Evolutionary conservation across 441 rosid genomes (phyloP).

Genomic region (Geranium incanum): DNA sequence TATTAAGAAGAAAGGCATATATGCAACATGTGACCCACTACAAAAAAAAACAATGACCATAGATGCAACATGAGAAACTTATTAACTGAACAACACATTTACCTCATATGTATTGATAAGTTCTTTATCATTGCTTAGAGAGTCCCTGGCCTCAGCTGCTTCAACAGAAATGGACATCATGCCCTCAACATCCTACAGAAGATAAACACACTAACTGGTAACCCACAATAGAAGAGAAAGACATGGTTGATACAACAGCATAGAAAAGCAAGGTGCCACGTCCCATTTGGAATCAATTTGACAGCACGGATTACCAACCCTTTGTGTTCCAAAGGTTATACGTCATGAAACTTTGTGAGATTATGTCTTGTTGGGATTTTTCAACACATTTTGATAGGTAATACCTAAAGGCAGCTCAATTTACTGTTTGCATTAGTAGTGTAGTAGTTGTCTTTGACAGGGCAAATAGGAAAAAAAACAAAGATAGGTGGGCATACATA

Average conservation of each 20-base stretch:
- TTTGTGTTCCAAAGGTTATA: constrained; percentile 11
- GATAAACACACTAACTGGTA: constrained; percentile 15
- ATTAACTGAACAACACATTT: not conserved
- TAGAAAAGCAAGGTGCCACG: constrained; percentile 8
- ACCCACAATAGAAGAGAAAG: constrained; percentile 1
- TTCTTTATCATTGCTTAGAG: constrained; percentile 92
- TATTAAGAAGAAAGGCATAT: constrained; percentile 9
- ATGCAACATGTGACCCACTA: not conserved
- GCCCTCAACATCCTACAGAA: constrained; percentile 86
- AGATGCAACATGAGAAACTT: not conserved
- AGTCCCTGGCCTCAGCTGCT: constrained; percentile 88
- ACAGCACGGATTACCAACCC: not conserved
- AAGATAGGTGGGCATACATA: not conserved
- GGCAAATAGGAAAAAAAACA: not conserved
- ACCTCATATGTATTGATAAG: constrained; percentile 93
- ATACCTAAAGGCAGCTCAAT: not conserved
- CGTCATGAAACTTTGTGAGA: constrained; percentile 4
- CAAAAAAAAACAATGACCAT: constrained; percentile 10
- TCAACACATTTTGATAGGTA: not conserved
- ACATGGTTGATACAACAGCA: not conserved
- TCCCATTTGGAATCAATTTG: constrained; percentile 12
- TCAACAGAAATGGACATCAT: constrained; percentile 99
- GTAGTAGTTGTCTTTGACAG: constrained; percentile 10
- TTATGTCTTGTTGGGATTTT: not conserved
- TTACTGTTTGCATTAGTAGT: not conserved